Evolutionary conservation across 305 asterid species (phyloP), one percentile per base, ranked within the genome.

Genomic region (Fraxinus velutina): DNA sequence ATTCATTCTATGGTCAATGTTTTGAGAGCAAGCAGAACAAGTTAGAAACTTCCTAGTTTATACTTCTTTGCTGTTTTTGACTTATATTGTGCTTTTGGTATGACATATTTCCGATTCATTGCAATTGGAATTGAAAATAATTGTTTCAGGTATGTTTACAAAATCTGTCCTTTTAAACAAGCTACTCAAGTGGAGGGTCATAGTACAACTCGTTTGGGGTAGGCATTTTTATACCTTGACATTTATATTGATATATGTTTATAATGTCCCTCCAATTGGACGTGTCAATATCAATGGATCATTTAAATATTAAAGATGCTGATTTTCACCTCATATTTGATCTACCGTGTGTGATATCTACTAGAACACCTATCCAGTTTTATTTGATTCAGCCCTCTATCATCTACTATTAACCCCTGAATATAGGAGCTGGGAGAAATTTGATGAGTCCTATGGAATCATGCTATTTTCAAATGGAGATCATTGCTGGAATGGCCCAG

Each of bases 401-500:
- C 77, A 78, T 70, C 60, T 73, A 39, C 81, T 72, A 79, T 64
- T 73, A 72, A 75, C 83, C 83, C 64, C 62, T 15, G 79, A 62
- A 50, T 85, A 81, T 76, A 96, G 98, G 93, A 90, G 81, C 87
- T 96, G 99, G 99, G 98, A 89, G 50, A 94, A 91, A 85, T 96
- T 94, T 83, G 99, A 92, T 73, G 98, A 94, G 77, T 90, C 97
- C 13, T 92, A 90, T 86, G 86, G 91, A 80, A 80, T 80, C 77
- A 92, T 94, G 97, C 89, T 85, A 81, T 96, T 93, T 86, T 79
- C 78, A 85, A 90, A 90, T 82, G 99, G 99, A 27, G 99, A 96
- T 76, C 89, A 92, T 85, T 96, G 99, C 89, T 96, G 99, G 99
- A 96, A 96, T 87, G 98, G 99, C 71, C 99, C 99, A 34, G 92